These are phyloP conservation scores for Triglochin maritima DNA, from an alignment of 106 monocot species.

Conservation along the genomic window DNA sequence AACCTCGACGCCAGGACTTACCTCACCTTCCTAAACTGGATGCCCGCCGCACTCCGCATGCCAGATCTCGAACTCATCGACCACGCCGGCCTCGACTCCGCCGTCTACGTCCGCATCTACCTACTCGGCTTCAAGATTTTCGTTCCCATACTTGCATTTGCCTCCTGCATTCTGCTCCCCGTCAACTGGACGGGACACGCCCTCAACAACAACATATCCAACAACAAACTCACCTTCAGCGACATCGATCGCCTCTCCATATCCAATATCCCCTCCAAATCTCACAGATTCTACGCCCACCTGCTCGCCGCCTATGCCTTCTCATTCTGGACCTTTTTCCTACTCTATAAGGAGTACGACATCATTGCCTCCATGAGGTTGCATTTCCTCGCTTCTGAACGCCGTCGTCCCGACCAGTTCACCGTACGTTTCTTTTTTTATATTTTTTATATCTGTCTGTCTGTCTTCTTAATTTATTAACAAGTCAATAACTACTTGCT, in stretches of 20 bases:
- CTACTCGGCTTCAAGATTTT: slow-evolving; percentile 88
- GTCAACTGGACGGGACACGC: slow-evolving; percentile 63
- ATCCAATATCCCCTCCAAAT: slow-evolving; percentile 62
- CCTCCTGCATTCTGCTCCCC: slow-evolving; percentile 54
- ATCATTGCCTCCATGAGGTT: slow-evolving; percentile 44
- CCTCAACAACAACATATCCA: slow-evolving; percentile 12
- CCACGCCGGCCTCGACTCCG: slow-evolving; percentile 90
- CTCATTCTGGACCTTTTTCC: slow-evolving; percentile 58
- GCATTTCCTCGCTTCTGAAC: slow-evolving; percentile 57
- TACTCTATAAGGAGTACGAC: slow-evolving; percentile 45
- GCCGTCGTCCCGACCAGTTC: slow-evolving; percentile 61
- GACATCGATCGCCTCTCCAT: slow-evolving; percentile 91
- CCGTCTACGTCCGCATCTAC: slow-evolving; percentile 75
- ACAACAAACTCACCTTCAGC: slow-evolving; percentile 21
- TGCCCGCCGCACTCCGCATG: slow-evolving; percentile 88
- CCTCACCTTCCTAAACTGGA: slow-evolving; percentile 78
- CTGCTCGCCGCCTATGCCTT: slow-evolving; percentile 42
- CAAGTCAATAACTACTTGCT: no score
- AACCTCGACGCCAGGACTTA: slow-evolving; percentile 57
- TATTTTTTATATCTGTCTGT: no score
- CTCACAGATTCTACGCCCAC: slow-evolving; percentile 63
- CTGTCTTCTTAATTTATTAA: no score
- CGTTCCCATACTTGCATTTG: slow-evolving; percentile 51
- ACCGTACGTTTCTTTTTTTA: slow-evolving; percentile 33
- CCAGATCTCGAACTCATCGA: slow-evolving; percentile 80